Evolutionary conservation across 164 flowering plant species (phyloP), one percentile per base, ranked within the genome.

Genomic region (Tetrastigma voinierianum): DNA sequence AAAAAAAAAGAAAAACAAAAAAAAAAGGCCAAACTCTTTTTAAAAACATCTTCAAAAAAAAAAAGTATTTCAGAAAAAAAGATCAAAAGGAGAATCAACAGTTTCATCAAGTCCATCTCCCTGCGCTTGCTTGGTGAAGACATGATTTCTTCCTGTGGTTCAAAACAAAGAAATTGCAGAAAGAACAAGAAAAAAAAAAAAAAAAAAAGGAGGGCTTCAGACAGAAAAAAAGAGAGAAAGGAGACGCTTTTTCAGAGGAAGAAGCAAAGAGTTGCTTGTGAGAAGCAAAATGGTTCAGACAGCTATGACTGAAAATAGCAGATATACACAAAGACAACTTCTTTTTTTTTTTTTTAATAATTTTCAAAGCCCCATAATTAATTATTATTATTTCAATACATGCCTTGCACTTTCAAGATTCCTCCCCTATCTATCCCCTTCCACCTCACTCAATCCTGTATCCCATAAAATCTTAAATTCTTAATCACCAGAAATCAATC

Each of bases 111-210:
- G 65, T 88, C 93, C 87, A 86, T 86, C 70, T 88, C 93, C 59
- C 93, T 67, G 72, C 90, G 84, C 65, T 88, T 88, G 89, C 85
- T 88, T 21, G 93, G 90, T 23, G 93, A 88, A 82, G 90, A 88
- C 93, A 88, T 88, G 74, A 51, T 80, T 76, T 61, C 62, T 14
- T 43, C 40, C 40, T 32, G 40, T 3, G 40, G 40, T 32, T 32
- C 40, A 32, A 32, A 32, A 32, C 40, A 32, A 32, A 32, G 40
- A 32, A 32, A 32, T 32, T 32, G 40, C 6, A 32, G 40, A 32
- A 7, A 54, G 46, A 55, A n/a, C n/a, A n/a, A n/a, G 12, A 51
- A 51, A 8, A 16, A 15, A n/a, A 8, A 15, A 15, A 14, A 14
- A 15, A 15, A 51, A 16, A 43, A 49, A 1, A 3, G 7, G 15